Base-by-base conservation (phyloP, 805 yeast genomes). In the Yarrowia porcina region DNA sequence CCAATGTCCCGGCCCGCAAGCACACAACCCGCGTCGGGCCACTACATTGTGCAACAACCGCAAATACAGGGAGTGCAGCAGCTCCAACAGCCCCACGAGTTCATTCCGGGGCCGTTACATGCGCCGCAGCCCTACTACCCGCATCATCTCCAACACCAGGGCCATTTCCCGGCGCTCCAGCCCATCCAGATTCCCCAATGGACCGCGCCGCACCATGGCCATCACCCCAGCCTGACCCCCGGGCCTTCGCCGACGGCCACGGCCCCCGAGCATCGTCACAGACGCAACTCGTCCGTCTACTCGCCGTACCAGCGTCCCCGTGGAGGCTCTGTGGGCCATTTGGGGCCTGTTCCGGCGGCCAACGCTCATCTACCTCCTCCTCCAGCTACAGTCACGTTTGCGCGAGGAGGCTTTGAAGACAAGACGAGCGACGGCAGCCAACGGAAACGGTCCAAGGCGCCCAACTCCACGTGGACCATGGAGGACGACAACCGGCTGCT, bases 381-480 rank as follows among this genome's bases (percentile, higher is more conserved):
- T 6, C n/a, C n/a, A n/a, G 32, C 59, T 1, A 50, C 59, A 1
- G 59, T 50, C 21, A 50, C 59, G 32, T 50, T 50, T 50, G 59
- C 59, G 1, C 18, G 49, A 13, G 49, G 49, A 6, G 61, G 61
- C 9, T 56, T 39, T 15, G 61, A 56, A n/a, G 61, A 56, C 49
- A 41, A 56, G 38, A 39, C 61, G 7, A 56, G 49, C 27, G 61
- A 56, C 21, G 61, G 61, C 17, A 38, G 49, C 45, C 45, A 38
- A 20, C 25, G 61, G 13, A 71, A 71, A 32, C 67, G 73, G 23
- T 52, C 67, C 30, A 72, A 72, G 52, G 75, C 75, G 9, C 73
- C 74, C 27, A 72, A 72, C 52, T 65, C 72, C 18, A 69, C 69
- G 18, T 72, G 75, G 75, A 69, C 75, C 13, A 28, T 67, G 42